These are phyloP conservation scores for Ramularia endophylla DNA, from an alignment of 2,329 filamentous ascomycete genomes.

Conservation along the genomic window DNA sequence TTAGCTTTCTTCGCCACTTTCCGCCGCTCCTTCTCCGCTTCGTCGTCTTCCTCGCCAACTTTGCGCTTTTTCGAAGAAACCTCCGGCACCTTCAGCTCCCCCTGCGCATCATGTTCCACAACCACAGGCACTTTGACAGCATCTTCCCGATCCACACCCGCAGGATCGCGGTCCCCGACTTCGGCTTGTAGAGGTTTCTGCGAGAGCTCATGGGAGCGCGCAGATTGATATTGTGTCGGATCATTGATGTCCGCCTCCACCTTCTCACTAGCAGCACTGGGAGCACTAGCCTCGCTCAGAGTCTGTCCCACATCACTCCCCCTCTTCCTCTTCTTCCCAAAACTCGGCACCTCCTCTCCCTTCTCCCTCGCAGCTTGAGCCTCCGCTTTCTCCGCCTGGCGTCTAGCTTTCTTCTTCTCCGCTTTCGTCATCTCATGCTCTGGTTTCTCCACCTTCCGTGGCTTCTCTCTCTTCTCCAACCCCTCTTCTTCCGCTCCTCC, in stretches of 20 bases:
- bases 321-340: not conserved
- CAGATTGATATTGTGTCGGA: no score
- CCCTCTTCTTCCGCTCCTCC: constrained; percentile 14
- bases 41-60: constrained; percentile 24
- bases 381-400: constrained; percentile 10
- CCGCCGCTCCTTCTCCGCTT: constrained; percentile 50
- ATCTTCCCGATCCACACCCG: constrained; percentile 28
- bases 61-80: constrained; percentile 8
- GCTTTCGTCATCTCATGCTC: constrained; percentile 5
- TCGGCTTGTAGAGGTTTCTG: constrained; percentile 39
- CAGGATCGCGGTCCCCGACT: constrained; percentile 31
- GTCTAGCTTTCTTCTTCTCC: constrained; percentile 14
- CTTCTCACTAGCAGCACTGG: no score
- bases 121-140: constrained; percentile 14
- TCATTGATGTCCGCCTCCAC: no score
- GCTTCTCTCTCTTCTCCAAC: constrained; percentile 15
- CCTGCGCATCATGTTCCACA: constrained; percentile 19
- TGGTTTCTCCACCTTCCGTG: constrained; percentile 20
- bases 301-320: no score
- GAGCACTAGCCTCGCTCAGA: no score
- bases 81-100: constrained; percentile 12
- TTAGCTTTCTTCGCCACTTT: constrained; percentile 53
- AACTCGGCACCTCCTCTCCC: constrained; percentile 3
- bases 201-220: constrained; percentile 24
- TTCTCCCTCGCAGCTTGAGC: not conserved